phyloP scores from a whole-genome alignment of 306 rosid genomes.

The Medicago arabica region DNA sequence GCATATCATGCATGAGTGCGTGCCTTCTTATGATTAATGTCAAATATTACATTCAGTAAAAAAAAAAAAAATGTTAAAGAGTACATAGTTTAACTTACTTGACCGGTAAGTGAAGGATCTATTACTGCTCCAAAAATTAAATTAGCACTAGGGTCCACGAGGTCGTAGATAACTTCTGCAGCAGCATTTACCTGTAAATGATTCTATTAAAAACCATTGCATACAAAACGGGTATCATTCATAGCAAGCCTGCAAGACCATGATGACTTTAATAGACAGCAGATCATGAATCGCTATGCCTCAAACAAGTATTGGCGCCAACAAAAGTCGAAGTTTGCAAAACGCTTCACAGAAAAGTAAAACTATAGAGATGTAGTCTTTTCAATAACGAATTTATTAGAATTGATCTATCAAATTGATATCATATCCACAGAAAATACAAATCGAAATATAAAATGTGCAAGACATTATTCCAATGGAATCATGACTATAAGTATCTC shows the following conservation, averaged over 20 bases:
- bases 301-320: constrained; percentile 13
- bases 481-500: no score
- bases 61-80: background rate
- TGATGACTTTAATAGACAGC: constrained; percentile 11
- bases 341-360: background rate
- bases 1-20: constrained; percentile 6
- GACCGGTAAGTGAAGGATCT: constrained; percentile 95
- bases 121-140: constrained; percentile 97
- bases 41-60: background rate
- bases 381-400: background rate
- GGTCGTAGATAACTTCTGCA: constrained; percentile 97
- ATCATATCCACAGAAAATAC: background rate
- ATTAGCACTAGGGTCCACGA: constrained; percentile 97
- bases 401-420: background rate
- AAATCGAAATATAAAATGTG: no score
- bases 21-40: background rate
- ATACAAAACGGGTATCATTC: constrained; percentile 20
- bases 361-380: background rate
- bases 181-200: constrained; percentile 93
- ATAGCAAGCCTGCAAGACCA: constrained; percentile 21
- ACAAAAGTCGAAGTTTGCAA: background rate
- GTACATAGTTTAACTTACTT: constrained; percentile 64
- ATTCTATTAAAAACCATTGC: constrained; percentile 30
- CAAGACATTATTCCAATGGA: no score
- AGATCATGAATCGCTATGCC: constrained; percentile 17